Evolutionary conservation across 2,329 filamentous ascomycete genomes (phyloP), one percentile per base, ranked within the genome.

Genomic region (Trichoderma sp.): DNA sequence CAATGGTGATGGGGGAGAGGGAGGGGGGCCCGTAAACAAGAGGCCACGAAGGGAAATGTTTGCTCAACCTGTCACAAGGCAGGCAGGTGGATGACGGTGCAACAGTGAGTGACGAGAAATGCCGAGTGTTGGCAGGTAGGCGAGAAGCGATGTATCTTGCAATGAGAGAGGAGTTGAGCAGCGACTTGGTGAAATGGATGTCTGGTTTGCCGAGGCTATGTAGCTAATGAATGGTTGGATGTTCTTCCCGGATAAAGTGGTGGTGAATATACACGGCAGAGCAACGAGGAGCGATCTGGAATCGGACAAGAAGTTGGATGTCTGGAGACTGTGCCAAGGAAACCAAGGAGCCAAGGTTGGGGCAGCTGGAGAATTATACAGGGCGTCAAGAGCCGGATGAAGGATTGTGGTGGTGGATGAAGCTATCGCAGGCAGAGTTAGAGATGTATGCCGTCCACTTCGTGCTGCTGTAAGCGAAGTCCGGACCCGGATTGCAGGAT

Each of bases 61-160:
- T 72, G 71, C 71, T 70, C 61, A 65, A 72, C 71, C 71, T 72
- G 59, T 64, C 71, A 72, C 71, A 72, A 72, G 53, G 67, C 71
- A 70, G 71, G 71, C 71, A 72, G 67, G 71, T 69, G 71, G 71
- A 69, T 62, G 59, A 23, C 57, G 71, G 71, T 72, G 71, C 71
- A 72, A 72, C 71, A 66, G 53, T 47, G 43, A 64, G 66, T 72
- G 66, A 72, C 67, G 36, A 68, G 59, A 57, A 26, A 34, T 59
- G 36, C 55, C 61, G 34, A 66, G 68, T 36, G 20, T 61, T 61
- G 57, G 30, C 28, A 68, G 23, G 66, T 68, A 68, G 66, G 66
- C 66, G 66, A 68, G 57, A 61, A 57, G 53, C 66, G 57, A 62
- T 30, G 66, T 68, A 53, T 61, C 28, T 43, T 39, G 53, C 13